Evolutionary conservation across 441 rosid genomes (phyloP), one percentile per base, ranked within the genome.

Genomic region (Syzygium syzygioides): DNA sequence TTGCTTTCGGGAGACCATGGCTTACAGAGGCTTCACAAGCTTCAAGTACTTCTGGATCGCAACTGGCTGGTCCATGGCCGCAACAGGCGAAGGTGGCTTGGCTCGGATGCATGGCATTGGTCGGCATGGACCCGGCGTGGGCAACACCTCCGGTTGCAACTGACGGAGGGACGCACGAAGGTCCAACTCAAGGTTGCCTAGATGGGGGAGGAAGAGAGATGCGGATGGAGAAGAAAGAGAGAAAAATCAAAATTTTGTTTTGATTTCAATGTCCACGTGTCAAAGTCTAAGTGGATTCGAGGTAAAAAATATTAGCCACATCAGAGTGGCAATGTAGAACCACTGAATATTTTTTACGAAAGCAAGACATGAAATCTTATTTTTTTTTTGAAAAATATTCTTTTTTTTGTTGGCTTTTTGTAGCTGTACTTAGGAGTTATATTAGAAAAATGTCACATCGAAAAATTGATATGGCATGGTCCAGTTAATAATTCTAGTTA

Each of bases 381-480:
- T 28, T 60, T 28, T 12, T 13, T 41, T 7, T 41, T 6, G 0
- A 41, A 41, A 1, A 41, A 41, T 41, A 41, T 41, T 0, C 12
- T 12, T n/a, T 60, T 28, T 60, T 60, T 26, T 60, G 32, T 60
- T 28, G 66, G 32, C 66, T 60, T 60, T 60, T 0, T 28, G 17
- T 13, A n/a, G 32, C 13, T 60, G 18, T 60, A 28, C 2, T 13
- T 60, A n/a, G 66, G 9, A 60, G 32, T 0, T 60, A 5, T 1
- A n/a, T 60, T 14, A 60, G 0, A 60, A 60, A 60, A 25, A 57
- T 57, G 0, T 0, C 26, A 57, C 12, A 11, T 57, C 0, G 0
- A 4, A 57, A 57, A 57, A 11, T 1, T 57, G 9, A 19, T 9
- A 20, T 19, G 57, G n/a, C 6, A 28, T 13, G 32, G 5, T 26